phyloP scores from a whole-genome alignment of 331 rosid genomes.

The Acacia pycnantha region DNA sequence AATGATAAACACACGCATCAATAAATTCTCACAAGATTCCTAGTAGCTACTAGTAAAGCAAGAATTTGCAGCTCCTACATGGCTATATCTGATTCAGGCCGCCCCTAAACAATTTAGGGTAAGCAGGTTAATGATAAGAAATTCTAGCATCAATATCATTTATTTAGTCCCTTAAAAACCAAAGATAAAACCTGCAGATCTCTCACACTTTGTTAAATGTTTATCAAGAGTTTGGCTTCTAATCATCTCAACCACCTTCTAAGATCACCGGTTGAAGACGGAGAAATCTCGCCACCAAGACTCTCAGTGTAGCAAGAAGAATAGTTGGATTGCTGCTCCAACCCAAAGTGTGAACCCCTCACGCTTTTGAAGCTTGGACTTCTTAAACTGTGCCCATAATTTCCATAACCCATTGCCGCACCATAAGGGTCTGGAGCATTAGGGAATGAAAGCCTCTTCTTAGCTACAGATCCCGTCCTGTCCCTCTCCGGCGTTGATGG shows the following conservation, averaged over 20 bases:
- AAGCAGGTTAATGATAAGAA: slow-evolving; percentile 32
- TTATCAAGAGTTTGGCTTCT: slow-evolving; percentile 21
- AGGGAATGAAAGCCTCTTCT: slow-evolving; percentile 86
- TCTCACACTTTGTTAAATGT: background rate
- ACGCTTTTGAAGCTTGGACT: slow-evolving; percentile 97
- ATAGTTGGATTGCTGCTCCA: slow-evolving; percentile 86
- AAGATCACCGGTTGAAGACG: slow-evolving; percentile 83
- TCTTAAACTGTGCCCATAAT: slow-evolving; percentile 66
- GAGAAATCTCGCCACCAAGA: slow-evolving; percentile 86
- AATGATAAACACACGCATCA: slow-evolving; percentile 1
- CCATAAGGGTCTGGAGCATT: slow-evolving; percentile 62
- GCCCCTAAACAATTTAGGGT: slow-evolving; percentile 28
- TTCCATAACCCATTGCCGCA: slow-evolving; percentile 55
- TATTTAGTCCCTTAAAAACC: too few species aligned
- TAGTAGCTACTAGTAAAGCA: slow-evolving; percentile 30
- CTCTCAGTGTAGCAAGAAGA: slow-evolving; percentile 94
- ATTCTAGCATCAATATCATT: slow-evolving; percentile 28
- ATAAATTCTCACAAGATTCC: slow-evolving; percentile 15
- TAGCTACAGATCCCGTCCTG: slow-evolving; percentile 59
- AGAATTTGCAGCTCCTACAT: slow-evolving; percentile 38
- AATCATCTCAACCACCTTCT: slow-evolving; percentile 88
- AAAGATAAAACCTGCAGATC: background rate
- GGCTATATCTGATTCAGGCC: slow-evolving; percentile 29
- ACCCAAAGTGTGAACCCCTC: slow-evolving; percentile 53
- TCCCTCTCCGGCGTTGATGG: slow-evolving; percentile 88